Percentiles rank a stretch among this genome's conserved stretches.
Evolutionary conservation across 768 basidiomycete genomes (phyloP).

Genomic region (Podaxis sp.): DNA sequence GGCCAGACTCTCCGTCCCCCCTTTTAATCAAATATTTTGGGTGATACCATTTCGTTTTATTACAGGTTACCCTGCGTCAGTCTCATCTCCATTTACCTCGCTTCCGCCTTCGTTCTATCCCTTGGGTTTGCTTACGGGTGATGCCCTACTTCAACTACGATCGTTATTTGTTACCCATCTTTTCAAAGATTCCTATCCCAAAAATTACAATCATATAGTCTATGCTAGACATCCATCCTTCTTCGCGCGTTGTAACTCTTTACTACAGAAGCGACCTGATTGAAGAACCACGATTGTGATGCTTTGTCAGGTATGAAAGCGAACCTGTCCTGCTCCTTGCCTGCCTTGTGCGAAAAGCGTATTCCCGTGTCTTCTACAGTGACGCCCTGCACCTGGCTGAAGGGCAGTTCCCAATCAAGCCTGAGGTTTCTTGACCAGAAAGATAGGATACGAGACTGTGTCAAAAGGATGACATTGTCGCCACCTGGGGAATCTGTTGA

Average conservation of each 20-base stretch:
- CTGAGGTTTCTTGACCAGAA: slow-evolving; percentile 84
- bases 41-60: neutral
- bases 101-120: slow-evolving; percentile 8
- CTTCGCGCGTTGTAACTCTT: slow-evolving; percentile 70
- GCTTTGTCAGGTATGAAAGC: slow-evolving; percentile 71
- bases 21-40: slow-evolving; percentile 13
- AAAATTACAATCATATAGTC: neutral
- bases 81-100: slow-evolving; percentile 12
- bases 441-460: slow-evolving; percentile 70
- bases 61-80: slow-evolving; percentile 1
- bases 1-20: neutral
- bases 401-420: slow-evolving; percentile 88
- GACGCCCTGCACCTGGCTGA: slow-evolving; percentile 82
- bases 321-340: slow-evolving; percentile 72
- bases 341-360: slow-evolving; percentile 76
- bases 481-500: slow-evolving; percentile 65
- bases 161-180: slow-evolving; percentile 11
- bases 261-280: slow-evolving; percentile 69
- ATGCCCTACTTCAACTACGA: slow-evolving; percentile 10
- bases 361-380: slow-evolving; percentile 90
- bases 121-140: slow-evolving; percentile 13
- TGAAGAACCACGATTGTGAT: slow-evolving; percentile 79
- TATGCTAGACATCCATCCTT: slow-evolving; percentile 54
- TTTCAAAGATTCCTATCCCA: slow-evolving; percentile 7
- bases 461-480: slow-evolving; percentile 79